phyloP scores from a whole-genome alignment of 257 asterid species.

The Mitragyna speciosa region DNA sequence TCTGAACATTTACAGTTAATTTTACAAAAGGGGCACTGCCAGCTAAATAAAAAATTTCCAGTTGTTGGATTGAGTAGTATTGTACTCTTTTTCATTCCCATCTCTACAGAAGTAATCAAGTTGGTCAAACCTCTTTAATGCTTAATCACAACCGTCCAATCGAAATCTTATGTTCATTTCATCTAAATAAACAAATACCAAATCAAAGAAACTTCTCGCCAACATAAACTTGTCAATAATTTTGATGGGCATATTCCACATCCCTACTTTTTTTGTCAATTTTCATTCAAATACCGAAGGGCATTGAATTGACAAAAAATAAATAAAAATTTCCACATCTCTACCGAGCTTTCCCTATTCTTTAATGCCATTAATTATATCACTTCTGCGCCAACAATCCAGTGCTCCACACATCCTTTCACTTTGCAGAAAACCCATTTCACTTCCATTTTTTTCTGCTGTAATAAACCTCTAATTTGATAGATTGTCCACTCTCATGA shows the following conservation, averaged over 20 bases:
- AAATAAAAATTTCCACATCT: no score
- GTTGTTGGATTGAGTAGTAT: no score
- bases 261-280: no score
- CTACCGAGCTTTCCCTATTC: neutral
- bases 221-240: neutral
- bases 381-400: neutral
- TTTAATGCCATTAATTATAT: neutral
- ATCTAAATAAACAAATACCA: neutral
- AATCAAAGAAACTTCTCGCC: neutral
- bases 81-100: neutral
- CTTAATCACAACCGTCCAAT: constrained; percentile 17
- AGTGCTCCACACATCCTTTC: neutral
- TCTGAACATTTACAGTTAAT: no score
- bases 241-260: neutral
- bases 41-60: no score
- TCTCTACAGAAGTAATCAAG: neutral
- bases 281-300: no score
- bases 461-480: neutral
- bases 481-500: neutral
- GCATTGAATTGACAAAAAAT: no score
- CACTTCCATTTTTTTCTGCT: neutral
- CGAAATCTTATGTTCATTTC: neutral
- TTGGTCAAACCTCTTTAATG: neutral
- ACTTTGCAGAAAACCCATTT: neutral
- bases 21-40: no score